phyloP scores from a whole-genome alignment of 768 basidiomycete species.

The Russula ochroleuca region DNA sequence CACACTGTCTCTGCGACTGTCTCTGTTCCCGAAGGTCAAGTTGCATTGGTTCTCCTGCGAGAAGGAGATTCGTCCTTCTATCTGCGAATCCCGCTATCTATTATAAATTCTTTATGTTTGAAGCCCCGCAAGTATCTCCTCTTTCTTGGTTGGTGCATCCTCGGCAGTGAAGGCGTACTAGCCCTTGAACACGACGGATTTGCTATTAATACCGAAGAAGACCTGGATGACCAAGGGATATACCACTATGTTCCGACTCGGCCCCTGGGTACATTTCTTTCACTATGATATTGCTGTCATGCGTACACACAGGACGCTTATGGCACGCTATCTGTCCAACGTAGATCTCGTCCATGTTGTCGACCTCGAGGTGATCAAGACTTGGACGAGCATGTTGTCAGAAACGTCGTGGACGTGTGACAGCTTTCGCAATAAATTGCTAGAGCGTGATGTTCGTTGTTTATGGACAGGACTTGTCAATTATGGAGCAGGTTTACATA shows the following conservation, averaged over 20 bases:
- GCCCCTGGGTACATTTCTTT: background rate
- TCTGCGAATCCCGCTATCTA: background rate
- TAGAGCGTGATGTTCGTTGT: background rate
- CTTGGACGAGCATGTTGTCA: background rate
- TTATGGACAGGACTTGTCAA: background rate
- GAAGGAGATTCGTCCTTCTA: background rate
- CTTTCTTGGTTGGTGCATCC: background rate
- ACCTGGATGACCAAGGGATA: background rate
- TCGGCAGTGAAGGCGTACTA: background rate
- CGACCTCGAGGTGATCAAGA: background rate
- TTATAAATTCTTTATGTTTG: background rate
- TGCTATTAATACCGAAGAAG: background rate
- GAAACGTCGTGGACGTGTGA: background rate
- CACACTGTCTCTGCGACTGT: too few species aligned
- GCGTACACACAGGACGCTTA: background rate
- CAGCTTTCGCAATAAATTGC: background rate
- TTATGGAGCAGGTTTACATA: background rate
- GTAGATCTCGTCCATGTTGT: background rate
- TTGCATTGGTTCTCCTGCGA: too few species aligned
- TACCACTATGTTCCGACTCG: background rate
- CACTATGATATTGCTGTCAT: background rate
- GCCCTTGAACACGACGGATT: background rate
- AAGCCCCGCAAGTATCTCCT: background rate
- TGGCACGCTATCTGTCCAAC: background rate
- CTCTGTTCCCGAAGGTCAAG: too few species aligned